Evolutionary conservation across 805 yeast genomes (phyloP), one percentile per base, ranked within the genome.

Genomic region (Cephaloascus fragrans): DNA sequence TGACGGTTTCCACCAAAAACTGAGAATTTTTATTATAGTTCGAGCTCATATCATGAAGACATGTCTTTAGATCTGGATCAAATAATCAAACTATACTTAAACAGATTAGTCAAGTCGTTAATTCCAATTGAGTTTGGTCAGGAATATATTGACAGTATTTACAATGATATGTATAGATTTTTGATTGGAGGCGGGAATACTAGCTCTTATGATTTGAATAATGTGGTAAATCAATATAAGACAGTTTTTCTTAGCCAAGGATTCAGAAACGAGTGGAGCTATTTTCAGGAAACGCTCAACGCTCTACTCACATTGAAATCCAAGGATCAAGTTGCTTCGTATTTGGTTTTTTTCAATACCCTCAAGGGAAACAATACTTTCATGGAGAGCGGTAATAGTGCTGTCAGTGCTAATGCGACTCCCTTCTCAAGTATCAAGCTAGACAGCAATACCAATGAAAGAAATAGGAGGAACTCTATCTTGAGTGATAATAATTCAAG

Each of bases 121-220:
- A 55, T 64, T 1, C 71, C 73, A 8, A 23, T 45, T 2, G 67
- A 61, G 37, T 54, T 61, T 38, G 69, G 69, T 1, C 53, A 55
- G 2, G 64, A 57, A 33, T 62, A 56, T 41, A 47, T 47, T 4
- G 54, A 56, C 35, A 55, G 63, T 35, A 47, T 64, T 18, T 18
- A 35, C 20, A 39, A 38, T 26, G 43, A 40, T 14, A 34, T 40
- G 18, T 35, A 32, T 14, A 36, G 18, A 20, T 33, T 41, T 38
- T 23, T 19, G 39, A 32, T 37, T 43, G 39, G 39, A 47, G 29
- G 14, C 38, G 31, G 39, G 19, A 4, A 23, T 38, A 15, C 3
- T 16, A 18, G 18, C 20, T 37, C 4, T 12, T 42, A 28, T 38
- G 52, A 47, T 34, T 46, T 48, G 17, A 47, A 46, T 38, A 52